Base-by-base conservation (phyloP, 108 stramenopile genomes). In the Parietichytrium sp. region DNA sequence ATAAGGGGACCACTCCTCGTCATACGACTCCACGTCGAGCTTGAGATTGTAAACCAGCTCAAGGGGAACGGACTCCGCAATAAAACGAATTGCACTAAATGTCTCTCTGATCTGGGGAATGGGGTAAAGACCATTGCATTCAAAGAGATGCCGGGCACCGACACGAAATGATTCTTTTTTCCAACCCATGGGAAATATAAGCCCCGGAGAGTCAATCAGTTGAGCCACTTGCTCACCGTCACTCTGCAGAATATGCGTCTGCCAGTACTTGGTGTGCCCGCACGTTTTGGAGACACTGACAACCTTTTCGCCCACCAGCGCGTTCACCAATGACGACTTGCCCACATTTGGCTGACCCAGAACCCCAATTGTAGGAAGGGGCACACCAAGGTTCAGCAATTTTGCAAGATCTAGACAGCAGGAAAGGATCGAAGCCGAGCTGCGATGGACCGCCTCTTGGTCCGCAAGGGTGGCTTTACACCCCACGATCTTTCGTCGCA, bases 211-310 rank as follows among this genome's bases (percentile, higher is more conserved):
- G 93, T 98, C 98, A 84, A 96, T 96, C 13, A 98, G 91, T 25
- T 72, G 61, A 8, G 61, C 61, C 20, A 93, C 92, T 12, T 97
- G 55, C 26, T 92, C 83, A 23, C 98, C 88, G 80, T 47, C 61
- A 25, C 20, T 10, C 27, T 8, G 16, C 7, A 82, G 23, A 4
- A 18, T 3, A 42, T 81, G 47, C 15, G 97, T 98, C 89, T 99
- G 98, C 81, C 97, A 96, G 89, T 98, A 97, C 86, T 98, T 99
- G 2, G 98, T 99, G 88, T 99, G 98, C 27, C 98, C 98, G 25
- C 97, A 96, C 79, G 96, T 96, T 30, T 93, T 88, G 13, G 96
- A 95, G n/a, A 99, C 98, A 13, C 89, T 94, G 3, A 98, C 98
- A 3, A 97, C 93, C 72, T 82, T 82, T 4, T 89, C 93, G 3